Conservation (phyloP, 768 basidiomycete species). For the Agaricus blazei region DNA sequence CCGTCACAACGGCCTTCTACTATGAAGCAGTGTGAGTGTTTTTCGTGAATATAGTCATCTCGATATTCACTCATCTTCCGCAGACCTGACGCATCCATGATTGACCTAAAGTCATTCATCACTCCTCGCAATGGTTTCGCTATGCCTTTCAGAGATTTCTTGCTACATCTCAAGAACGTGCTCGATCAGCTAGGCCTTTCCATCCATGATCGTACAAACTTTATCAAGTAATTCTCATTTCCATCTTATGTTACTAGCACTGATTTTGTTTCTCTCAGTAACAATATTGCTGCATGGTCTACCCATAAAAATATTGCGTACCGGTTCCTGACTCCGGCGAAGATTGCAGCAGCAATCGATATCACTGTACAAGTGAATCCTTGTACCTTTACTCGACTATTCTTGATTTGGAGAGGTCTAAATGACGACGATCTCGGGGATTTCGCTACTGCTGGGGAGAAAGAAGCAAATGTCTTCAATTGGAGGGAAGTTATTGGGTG, state of each 20-base stretch:
- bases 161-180: conserved; percentile 77
- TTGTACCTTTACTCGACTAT: conserved; percentile 78
- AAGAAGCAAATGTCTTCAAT: conserved; percentile 76
- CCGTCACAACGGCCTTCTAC: conserved; percentile 75
- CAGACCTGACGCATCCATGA: conserved; percentile 73
- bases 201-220: conserved; percentile 73
- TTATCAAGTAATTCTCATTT: conserved; percentile 60
- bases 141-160: conserved; percentile 76
- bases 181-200: conserved; percentile 83
- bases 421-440: conserved; percentile 73
- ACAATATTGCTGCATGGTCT: conserved; percentile 70
- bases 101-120: conserved; percentile 76
- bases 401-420: conserved; percentile 82
- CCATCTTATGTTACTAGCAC: neutral
- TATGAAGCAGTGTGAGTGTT: conserved; percentile 76
- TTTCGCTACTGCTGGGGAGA: conserved; percentile 78
- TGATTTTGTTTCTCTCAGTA: conserved; percentile 33
- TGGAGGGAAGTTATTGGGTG: conserved; percentile 80
- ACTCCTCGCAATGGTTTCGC: conserved; percentile 81
- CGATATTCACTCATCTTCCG: conserved; percentile 2
- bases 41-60: neutral
- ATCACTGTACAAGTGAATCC: conserved; percentile 79
- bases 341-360: conserved; percentile 82
- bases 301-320: conserved; percentile 85
- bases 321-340: conserved; percentile 76